phyloP scores from a whole-genome alignment of 805 yeast genomes.

The Zygoascus flipseniorum region DNA sequence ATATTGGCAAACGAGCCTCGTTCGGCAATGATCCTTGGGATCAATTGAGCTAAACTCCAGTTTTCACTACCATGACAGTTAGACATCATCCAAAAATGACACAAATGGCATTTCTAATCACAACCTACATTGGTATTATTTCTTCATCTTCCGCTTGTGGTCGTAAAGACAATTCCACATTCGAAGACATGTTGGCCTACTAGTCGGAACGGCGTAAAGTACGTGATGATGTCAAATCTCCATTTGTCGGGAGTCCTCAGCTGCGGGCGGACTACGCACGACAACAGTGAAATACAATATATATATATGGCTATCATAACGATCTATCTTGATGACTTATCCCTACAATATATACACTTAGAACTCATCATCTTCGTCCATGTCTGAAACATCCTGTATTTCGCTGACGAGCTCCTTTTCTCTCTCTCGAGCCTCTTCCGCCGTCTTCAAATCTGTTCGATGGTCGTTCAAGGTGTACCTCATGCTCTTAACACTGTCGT shows the following conservation, averaged over 20 bases:
- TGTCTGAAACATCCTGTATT: slow-evolving; percentile 35
- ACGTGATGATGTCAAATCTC: too few relatives aligned
- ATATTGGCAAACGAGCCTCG: slow-evolving; percentile 51
- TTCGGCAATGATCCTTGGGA: slow-evolving; percentile 51
- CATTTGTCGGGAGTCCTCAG: too few relatives aligned
- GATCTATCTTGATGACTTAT: too few relatives aligned
- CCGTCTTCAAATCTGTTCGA: slow-evolving; percentile 41
- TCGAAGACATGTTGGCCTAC: not conserved
- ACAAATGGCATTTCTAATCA: not conserved
- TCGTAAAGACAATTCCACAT: not conserved
- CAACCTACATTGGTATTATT: slow-evolving; percentile 1
- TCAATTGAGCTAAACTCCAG: slow-evolving; percentile 30
- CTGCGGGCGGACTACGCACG: not conserved
- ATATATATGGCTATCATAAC: not conserved
- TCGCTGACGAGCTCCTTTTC: slow-evolving; percentile 42
- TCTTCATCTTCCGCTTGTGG: slow-evolving; percentile 1
- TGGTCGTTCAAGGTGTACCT: slow-evolving; percentile 65
- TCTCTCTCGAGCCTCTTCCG: slow-evolving; percentile 48
- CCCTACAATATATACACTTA: not conserved
- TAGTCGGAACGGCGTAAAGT: too few relatives aligned
- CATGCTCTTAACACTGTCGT: slow-evolving; percentile 91
- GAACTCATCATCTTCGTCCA: slow-evolving; percentile 34
- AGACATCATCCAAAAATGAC: not conserved
- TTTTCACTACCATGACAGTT: slow-evolving; percentile 1
- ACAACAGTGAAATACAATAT: not conserved